Base-by-base conservation (phyloP, 352 stramenopile genomes). In the Peronospora belbahrii region DNA sequence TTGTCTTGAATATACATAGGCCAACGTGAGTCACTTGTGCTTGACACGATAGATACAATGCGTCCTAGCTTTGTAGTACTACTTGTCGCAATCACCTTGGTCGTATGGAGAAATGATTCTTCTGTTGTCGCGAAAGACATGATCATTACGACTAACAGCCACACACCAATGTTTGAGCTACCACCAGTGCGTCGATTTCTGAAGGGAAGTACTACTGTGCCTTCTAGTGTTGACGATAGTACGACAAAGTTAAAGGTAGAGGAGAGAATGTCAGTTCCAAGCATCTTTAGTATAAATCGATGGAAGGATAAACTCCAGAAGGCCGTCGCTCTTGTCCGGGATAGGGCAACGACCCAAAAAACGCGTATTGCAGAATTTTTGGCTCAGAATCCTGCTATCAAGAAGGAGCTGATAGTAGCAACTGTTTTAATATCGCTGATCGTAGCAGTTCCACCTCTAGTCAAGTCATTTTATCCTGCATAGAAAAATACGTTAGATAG, bases 361-460 rank as follows among this genome's bases (percentile, higher is more conserved):
- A 53, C 32, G 1, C 22, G 28, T 2, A 27, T 45, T 15, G 45
- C 10, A 15, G 25, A 27, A 22, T 59, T 59, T 23, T 44, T 59
- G 4, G 41, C 42, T 17, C 42, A 59, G 24, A 59, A 59, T 22
- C 51, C 42, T 19, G 51, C 41, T 6, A 59, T 59, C 10, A 59
- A 53, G 37, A 59, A 59, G 19, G 51, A 59, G 30, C 24, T 59
- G 3, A 59, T 59, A 10, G 25, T 59, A 33, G 42, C 31, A 35
- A 6, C 23, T 18, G 31, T 48, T 27, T 17, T 59, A 7, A 45
- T 59, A 32, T 19, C 43, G 8, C 8, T 59, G n/a, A 48, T 59
- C 32, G 23, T 48, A 13, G 15, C 10, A 14, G 30, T 43, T 22
- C 51, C 51, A 14, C 2, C 49, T 5, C 23, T 33, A 18, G 42